Evolutionary conservation across 768 basidiomycete species (phyloP).

Genomic region (Chiua virens): DNA sequence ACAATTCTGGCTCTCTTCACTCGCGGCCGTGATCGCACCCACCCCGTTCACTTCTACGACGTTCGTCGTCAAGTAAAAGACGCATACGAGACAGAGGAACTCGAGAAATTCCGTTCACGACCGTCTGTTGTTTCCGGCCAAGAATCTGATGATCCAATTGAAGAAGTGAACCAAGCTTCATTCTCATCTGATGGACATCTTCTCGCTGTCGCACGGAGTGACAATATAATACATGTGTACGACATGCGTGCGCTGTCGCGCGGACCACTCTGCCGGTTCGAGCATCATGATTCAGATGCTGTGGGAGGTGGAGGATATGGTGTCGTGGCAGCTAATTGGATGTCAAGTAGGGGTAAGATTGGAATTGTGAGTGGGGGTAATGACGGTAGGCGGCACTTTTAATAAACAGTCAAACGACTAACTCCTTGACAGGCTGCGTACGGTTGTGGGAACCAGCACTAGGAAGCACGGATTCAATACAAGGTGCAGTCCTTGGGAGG

Average conservation of each 20-base stretch:
- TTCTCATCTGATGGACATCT: conserved; percentile 65
- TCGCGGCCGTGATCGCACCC: conserved; percentile 16
- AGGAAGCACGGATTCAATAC: conserved; percentile 36
- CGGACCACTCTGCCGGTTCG: conserved; percentile 48
- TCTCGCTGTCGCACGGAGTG: conserved; percentile 58
- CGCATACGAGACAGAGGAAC: conserved; percentile 29
- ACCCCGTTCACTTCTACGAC: conserved; percentile 54
- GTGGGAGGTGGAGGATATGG: conserved; percentile 42
- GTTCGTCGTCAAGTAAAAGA: conserved; percentile 34
- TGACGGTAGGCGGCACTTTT: conserved; percentile 48
- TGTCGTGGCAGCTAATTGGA: conserved; percentile 53
- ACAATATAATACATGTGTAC: conserved; percentile 62
- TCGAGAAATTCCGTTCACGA: conserved; percentile 36
- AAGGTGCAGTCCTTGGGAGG: conserved; percentile 53
- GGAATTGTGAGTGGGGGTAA: conserved; percentile 61
- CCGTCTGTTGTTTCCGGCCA: not conserved
- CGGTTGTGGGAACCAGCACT: conserved; percentile 62
- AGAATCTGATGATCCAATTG: conserved; percentile 10
- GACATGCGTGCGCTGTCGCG: conserved; percentile 54
- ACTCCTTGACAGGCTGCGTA: conserved; percentile 49
- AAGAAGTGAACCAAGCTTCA: conserved; percentile 48
- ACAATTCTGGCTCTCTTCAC: conserved; percentile 35
- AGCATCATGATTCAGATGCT: conserved; percentile 41
- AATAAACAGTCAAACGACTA: not conserved
- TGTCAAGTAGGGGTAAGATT: conserved; percentile 40